phyloP scores from a whole-genome alignment of 1,139 yeast genomes.

The Wickerhamomyces sp. region DNA sequence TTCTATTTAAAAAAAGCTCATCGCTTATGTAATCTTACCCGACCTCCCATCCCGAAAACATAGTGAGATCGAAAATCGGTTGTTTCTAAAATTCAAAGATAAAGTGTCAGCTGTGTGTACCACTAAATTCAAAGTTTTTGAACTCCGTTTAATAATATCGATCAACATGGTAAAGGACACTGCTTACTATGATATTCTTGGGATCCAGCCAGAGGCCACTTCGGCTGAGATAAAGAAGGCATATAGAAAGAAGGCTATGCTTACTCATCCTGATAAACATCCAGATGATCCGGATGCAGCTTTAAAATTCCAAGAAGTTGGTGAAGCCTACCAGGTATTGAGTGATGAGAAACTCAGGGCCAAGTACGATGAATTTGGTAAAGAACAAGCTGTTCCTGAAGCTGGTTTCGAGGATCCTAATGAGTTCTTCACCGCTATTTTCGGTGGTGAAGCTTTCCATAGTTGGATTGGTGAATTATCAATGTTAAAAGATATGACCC shows the following conservation, averaged over 20 bases:
- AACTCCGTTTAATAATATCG: not conserved
- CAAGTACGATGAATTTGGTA: constrained; percentile 61
- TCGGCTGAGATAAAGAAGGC: constrained; percentile 87
- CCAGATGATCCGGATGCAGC: constrained; percentile 80
- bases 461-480: constrained; percentile 75
- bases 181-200: constrained; percentile 77
- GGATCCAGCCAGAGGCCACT: constrained; percentile 65
- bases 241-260: constrained; percentile 82
- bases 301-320: constrained; percentile 58
- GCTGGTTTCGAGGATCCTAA: constrained; percentile 70
- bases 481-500: constrained; percentile 53
- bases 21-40: too few species aligned
- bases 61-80: too few species aligned
- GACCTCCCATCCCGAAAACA: too few species aligned
- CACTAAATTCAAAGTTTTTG: too few species aligned
- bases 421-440: constrained; percentile 63
- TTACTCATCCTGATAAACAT: constrained; percentile 92
- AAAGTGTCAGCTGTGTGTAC: too few species aligned
- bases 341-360: constrained; percentile 56
- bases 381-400: constrained; percentile 60
- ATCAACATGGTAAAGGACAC: constrained; percentile 87
- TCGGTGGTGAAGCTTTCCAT: constrained; percentile 74
- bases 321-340: constrained; percentile 65
- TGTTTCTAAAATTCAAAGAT: too few species aligned
- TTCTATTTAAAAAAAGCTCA: too few species aligned